Conservation (phyloP, 257 asterid genomes). For the Lithospermum erythrorhizon region DNA sequence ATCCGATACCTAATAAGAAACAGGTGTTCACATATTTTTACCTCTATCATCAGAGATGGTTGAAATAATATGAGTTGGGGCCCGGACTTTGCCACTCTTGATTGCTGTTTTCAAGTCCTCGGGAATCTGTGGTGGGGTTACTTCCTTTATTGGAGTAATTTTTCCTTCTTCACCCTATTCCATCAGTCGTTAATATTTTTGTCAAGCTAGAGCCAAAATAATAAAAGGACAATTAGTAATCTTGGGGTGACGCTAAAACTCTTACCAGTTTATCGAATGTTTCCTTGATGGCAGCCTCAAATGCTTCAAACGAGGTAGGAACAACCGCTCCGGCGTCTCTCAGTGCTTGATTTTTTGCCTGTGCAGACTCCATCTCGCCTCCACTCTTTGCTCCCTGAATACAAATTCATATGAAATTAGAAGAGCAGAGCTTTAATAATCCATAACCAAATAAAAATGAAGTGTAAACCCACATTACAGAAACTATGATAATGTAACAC, state of each 20-base stretch:
- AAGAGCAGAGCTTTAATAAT: too few species aligned
- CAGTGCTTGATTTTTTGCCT: conserved; percentile 94
- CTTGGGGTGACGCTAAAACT: neutral
- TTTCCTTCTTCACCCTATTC: conserved; percentile 64
- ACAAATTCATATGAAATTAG: neutral
- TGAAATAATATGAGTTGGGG: conserved; percentile 97
- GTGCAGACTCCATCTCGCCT: conserved; percentile 98
- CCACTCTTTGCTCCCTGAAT: conserved; percentile 99
- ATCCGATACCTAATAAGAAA: neutral
- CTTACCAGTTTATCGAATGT: conserved; percentile 68
- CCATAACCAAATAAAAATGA: too few species aligned
- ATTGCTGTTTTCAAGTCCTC: conserved; percentile 88
- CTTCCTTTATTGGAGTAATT: conserved; percentile 70
- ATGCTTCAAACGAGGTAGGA: conserved; percentile 94
- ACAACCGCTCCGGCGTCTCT: conserved; percentile 92
- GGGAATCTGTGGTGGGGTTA: conserved; percentile 89
- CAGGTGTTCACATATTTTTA: conserved; percentile 12
- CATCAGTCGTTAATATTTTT: conserved; percentile 15
- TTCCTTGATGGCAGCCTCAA: conserved; percentile 77
- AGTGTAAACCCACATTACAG: too few species aligned
- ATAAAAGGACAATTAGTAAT: too few species aligned
- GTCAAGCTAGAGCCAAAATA: neutral
- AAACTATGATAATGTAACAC: too few species aligned
- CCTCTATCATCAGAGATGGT: conserved; percentile 99
- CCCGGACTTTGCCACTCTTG: conserved; percentile 95